Percentiles rank a stretch among this genome's conserved stretches.
These are phyloP conservation scores for Melocanna baccifera DNA, from an alignment of 176 grass and related monocot genomes.

Conservation along the genomic window DNA sequence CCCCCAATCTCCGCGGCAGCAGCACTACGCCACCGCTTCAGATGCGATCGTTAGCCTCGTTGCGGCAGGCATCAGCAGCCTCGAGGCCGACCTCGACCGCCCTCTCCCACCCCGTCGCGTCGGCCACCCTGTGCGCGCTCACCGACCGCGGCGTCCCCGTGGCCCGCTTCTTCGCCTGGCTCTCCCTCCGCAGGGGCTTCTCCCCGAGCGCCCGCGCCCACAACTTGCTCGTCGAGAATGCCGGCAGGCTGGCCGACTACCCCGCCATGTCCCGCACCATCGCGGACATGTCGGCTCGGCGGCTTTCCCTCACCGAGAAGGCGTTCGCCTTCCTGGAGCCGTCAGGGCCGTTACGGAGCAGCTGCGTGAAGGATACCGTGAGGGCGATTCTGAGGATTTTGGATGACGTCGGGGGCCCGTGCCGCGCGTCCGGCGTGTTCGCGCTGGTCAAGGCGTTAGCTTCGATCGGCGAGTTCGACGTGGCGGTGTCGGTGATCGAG, in stretches of 20 bases:
- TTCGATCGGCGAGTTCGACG: constrained; percentile 49
- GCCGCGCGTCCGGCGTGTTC: constrained; percentile 67
- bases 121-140: constrained; percentile 39
- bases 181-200: constrained; percentile 32
- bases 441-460: constrained; percentile 64
- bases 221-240: constrained; percentile 71
- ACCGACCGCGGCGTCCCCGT: constrained; percentile 46
- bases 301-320: constrained; percentile 49
- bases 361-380: constrained; percentile 6
- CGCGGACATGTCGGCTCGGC: constrained; percentile 33
- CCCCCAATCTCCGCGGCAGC: background rate
- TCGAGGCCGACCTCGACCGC: constrained; percentile 50
- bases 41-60: constrained; percentile 48
- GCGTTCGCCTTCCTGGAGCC: constrained; percentile 61
- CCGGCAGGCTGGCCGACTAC: constrained; percentile 54
- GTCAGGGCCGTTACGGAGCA: background rate
- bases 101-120: constrained; percentile 34
- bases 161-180: constrained; percentile 63
- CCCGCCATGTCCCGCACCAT: constrained; percentile 55
- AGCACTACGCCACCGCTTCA: background rate
- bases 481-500: constrained; percentile 57
- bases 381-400: constrained; percentile 24
- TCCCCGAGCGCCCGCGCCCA: constrained; percentile 42
- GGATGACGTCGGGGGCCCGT: constrained; percentile 45
- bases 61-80: constrained; percentile 26